These are phyloP conservation scores for Berberis vulgaris DNA, from an alignment of 164 flowering plant genomes.

Conservation along the genomic window DNA sequence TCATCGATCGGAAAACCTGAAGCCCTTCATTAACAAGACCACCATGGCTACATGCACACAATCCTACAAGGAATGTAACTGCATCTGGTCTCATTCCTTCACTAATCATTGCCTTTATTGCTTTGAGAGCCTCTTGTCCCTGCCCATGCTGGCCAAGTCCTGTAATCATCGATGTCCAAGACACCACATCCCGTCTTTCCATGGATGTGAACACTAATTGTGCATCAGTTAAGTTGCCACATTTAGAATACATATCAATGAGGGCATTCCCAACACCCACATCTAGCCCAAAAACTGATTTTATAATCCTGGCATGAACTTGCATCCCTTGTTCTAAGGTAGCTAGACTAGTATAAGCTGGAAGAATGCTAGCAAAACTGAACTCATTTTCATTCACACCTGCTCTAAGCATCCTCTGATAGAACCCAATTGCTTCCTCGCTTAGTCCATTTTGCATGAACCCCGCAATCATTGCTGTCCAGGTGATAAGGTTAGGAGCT, in stretches of 20 bases:
- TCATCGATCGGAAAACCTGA: slow-evolving; percentile 24
- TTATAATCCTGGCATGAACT: slow-evolving; percentile 24
- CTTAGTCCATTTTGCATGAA: not conserved
- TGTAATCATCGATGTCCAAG: slow-evolving; percentile 34
- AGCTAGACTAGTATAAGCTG: slow-evolving; percentile 20
- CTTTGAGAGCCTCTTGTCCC: slow-evolving; percentile 27
- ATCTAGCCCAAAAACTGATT: slow-evolving; percentile 14
- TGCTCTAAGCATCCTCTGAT: slow-evolving; percentile 17
- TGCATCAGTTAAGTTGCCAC: slow-evolving; percentile 28
- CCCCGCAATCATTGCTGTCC: not conserved
- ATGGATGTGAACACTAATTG: slow-evolving; percentile 20
- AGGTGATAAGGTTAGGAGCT: not conserved
- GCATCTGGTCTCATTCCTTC: slow-evolving; percentile 25
- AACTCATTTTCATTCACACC: slow-evolving; percentile 25
- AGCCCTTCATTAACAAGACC: slow-evolving; percentile 35
- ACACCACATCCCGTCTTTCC: slow-evolving; percentile 24
- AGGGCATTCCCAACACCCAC: slow-evolving; percentile 24
- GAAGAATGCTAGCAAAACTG: slow-evolving; percentile 26
- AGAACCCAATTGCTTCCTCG: not conserved
- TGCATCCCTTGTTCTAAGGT: slow-evolving; percentile 23
- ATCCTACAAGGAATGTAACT: slow-evolving; percentile 26
- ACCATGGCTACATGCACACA: slow-evolving; percentile 36
- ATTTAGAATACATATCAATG: slow-evolving; percentile 28
- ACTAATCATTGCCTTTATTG: slow-evolving; percentile 25
- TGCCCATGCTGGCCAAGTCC: slow-evolving; percentile 33